A percentile compares a stretch with the other conserved stretches of the same genome.
These are phyloP conservation scores for Podaxis sp. DNA, from an alignment of 768 basidiomycete species.

Conservation along the genomic window DNA sequence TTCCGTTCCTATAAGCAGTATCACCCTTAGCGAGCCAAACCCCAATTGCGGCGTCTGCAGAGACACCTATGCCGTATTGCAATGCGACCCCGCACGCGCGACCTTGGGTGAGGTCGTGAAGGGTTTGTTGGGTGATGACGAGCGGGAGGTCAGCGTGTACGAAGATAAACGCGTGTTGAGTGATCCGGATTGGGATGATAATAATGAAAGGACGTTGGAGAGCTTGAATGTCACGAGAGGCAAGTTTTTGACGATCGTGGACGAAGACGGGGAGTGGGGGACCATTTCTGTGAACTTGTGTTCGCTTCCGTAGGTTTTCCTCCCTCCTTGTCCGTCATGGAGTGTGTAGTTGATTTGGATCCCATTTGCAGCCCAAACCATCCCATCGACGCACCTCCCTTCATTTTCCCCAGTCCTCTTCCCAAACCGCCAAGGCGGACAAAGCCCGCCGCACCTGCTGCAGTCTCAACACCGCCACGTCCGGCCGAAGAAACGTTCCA, in stretches of 20 bases:
- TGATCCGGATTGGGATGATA: conserved; percentile 95
- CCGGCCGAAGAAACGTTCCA: conserved; percentile 28
- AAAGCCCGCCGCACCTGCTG: conserved; percentile 35
- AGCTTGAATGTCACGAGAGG: conserved; percentile 79
- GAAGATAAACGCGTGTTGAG: conserved; percentile 85
- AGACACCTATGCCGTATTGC: conserved; percentile 75
- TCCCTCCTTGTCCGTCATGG: background rate
- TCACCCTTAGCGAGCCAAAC: conserved; percentile 69
- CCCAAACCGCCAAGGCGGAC: conserved; percentile 52
- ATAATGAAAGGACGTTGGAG: conserved; percentile 74
- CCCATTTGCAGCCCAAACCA: conserved; percentile 50
- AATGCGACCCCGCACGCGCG: conserved; percentile 69
- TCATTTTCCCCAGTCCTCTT: conserved; percentile 65
- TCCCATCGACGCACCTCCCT: conserved; percentile 46
- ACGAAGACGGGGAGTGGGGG: conserved; percentile 79
- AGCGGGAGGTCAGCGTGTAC: conserved; percentile 73
- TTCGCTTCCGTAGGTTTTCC: conserved; percentile 65
- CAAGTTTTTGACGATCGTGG: conserved; percentile 85
- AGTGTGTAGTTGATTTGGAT: background rate
- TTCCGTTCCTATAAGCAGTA: conserved; percentile 71
- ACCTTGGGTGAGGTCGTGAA: conserved; percentile 73
- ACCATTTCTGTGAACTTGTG: conserved; percentile 74
- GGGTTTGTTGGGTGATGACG: conserved; percentile 60
- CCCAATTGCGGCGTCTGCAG: conserved; percentile 81
- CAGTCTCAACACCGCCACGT: conserved; percentile 43